phyloP scores from a whole-genome alignment of 441 rosid genomes.

The Capsella rubella region DNA sequence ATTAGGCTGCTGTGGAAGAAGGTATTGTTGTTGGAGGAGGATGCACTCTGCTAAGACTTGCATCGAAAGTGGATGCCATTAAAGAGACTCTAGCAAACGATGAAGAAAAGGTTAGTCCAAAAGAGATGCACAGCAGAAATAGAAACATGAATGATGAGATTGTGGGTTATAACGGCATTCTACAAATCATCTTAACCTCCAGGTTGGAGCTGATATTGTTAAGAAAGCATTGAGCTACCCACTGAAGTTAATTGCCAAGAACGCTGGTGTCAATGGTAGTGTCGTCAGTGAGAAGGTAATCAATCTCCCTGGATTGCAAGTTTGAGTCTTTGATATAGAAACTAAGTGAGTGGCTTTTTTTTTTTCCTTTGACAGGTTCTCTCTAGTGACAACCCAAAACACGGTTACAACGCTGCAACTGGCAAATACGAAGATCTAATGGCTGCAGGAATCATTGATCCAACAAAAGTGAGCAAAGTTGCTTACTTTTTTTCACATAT shows the following conservation, averaged over 20 bases:
- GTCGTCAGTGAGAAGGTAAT: constrained; percentile 87
- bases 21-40: constrained; percentile 99
- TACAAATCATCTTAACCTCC: background rate
- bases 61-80: constrained; percentile 83
- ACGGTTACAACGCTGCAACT: constrained; percentile 94
- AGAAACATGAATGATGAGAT: background rate
- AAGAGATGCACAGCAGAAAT: background rate
- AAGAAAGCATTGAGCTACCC: constrained; percentile 91
- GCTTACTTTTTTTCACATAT: background rate
- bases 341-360: constrained; percentile 11
- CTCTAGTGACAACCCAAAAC: constrained; percentile 61
- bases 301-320: constrained; percentile 1
- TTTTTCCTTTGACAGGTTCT: constrained; percentile 57
- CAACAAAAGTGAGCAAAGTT: constrained; percentile 73
- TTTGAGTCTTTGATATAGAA: constrained; percentile 2
- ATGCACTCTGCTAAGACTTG: constrained; percentile 83
- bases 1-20: constrained; percentile 90
- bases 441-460: constrained; percentile 96
- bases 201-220: constrained; percentile 96
- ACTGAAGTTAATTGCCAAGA: constrained; percentile 85
- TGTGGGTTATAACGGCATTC: background rate
- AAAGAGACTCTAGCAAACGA: constrained; percentile 73
- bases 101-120: constrained; percentile 73
- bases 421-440: constrained; percentile 96
- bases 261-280: constrained; percentile 94